Base-by-base conservation (phyloP, 106 monocot species). In the Vanilla planifolia region DNA sequence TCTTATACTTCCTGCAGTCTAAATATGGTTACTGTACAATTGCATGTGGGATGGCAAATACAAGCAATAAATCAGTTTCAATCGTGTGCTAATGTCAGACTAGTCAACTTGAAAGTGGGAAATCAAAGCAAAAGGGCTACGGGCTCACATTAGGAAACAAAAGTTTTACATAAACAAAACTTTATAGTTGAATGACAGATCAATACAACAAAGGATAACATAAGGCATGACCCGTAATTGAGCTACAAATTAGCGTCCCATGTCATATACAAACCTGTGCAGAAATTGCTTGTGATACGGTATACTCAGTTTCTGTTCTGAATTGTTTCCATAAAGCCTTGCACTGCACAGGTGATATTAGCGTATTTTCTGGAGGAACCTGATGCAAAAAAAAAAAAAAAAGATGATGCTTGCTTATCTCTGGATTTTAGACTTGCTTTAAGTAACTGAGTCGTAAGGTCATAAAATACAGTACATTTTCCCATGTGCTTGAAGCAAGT, bases 241-340 rank as follows among this genome's bases (percentile, higher is more conserved):
- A 59, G 37, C 36, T 39, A 59, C 21, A 11, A 22, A 2, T 20
- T 36, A 29, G 37, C 23, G 6, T 25, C n/a, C n/a, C n/a, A n/a
- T n/a, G n/a, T n/a, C n/a, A 24, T 22, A 36, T 20, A 50, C 58
- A 36, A 62, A 83, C 83, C 80, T 84, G 88, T 13, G 80, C 80
- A 62, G 79, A 71, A 58, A 84, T 78, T 55, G 84, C 88, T 66
- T 84, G 80, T 24, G 60, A 58, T 20, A 92, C 62, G 51, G 56
- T 64, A 59, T 73, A 81, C 26, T 80, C 75, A 32, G 84, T 88
- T 61, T 88, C 88, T 19, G 51, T 28, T 33, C 67, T 70, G 43
- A 92, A 88, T 48, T 92, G 80, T 56, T 67, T 78, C 92, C 92
- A 88, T 53, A 87, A 57, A 32, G 78, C 75, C 64, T 88, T 88